Percentiles rank a stretch among this genome's conserved stretches.
Conservation (phyloP, 2,329 filamentous ascomycete genomes). For the Aspergillus glaucus region DNA sequence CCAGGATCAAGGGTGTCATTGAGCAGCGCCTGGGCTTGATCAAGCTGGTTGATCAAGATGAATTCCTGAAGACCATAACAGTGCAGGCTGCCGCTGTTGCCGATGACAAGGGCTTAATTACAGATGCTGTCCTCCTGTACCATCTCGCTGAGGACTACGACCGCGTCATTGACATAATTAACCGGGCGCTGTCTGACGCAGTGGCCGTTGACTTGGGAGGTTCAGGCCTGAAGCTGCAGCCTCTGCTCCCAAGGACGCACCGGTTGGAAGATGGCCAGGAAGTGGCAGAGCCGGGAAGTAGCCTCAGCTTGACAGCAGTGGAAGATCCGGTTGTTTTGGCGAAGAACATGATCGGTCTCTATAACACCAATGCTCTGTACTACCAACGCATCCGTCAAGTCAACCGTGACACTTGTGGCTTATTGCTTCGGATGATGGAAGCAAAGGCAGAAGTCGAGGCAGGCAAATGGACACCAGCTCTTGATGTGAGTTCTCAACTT, state of each 20-base stretch:
- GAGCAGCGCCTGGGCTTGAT: slow-evolving; percentile 80
- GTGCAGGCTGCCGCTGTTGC: slow-evolving; percentile 86
- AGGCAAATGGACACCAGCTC: slow-evolving; percentile 53
- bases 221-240: slow-evolving; percentile 69
- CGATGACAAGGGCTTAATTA: slow-evolving; percentile 87
- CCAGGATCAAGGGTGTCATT: slow-evolving; percentile 77
- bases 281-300: slow-evolving; percentile 39
- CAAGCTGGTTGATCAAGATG: slow-evolving; percentile 68
- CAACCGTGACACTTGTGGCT: slow-evolving; percentile 54
- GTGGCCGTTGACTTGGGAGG: slow-evolving; percentile 81
- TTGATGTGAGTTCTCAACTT: slow-evolving; percentile 52
- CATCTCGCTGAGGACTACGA: slow-evolving; percentile 95
- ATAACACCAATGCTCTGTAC: slow-evolving; percentile 56
- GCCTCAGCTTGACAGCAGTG: slow-evolving; percentile 58
- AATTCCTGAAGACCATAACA: slow-evolving; percentile 88
- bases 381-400: slow-evolving; percentile 52
- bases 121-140: slow-evolving; percentile 89
- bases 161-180: slow-evolving; percentile 83
- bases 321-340: slow-evolving; percentile 62
- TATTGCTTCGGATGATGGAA: slow-evolving; percentile 55
- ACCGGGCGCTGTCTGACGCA: slow-evolving; percentile 81
- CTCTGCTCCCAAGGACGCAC: slow-evolving; percentile 63
- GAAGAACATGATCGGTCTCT: slow-evolving; percentile 56
- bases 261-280: slow-evolving; percentile 30
- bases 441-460: slow-evolving; percentile 55